These are phyloP conservation scores for Stachybotrys elegans DNA, from an alignment of 2,329 filamentous ascomycete genomes.

Conservation along the genomic window DNA sequence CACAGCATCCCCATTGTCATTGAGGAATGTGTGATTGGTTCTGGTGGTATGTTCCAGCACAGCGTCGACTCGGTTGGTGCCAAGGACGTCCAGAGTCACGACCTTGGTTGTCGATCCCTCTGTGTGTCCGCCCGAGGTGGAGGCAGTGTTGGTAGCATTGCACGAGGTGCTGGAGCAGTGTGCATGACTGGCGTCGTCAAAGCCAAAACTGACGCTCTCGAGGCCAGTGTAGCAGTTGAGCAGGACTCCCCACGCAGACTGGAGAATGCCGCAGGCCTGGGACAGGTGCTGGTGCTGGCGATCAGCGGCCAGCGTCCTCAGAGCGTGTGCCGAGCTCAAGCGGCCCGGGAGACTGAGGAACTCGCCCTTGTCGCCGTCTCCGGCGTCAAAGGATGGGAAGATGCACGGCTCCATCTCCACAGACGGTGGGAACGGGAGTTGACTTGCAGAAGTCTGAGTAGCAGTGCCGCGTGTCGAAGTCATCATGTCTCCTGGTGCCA, in stretches of 20 bases:
- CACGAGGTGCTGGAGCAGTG: no score
- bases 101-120: background rate
- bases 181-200: no score
- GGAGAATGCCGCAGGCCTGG: constrained; percentile 8
- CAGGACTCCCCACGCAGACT: constrained; percentile 9
- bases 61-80: constrained; percentile 1
- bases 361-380: constrained; percentile 7
- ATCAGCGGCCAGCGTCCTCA: no score
- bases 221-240: constrained; percentile 16
- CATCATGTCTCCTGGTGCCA: no score
- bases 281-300: no score
- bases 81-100: constrained; percentile 2
- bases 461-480: no score
- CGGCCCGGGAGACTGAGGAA: constrained; percentile 1
- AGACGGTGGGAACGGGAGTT: constrained; percentile 5
- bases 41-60: background rate
- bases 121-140: background rate
- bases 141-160: background rate
- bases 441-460: no score
- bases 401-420: constrained; percentile 13
- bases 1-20: constrained; percentile 16
- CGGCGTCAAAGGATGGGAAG: constrained; percentile 14
- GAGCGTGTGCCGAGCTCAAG: no score
- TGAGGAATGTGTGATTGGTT: background rate
- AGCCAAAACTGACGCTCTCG: constrained; percentile 13